Evolutionary conservation across 257 asterid genomes (phyloP).

Genomic region (Solanum lycopersicoides): DNA sequence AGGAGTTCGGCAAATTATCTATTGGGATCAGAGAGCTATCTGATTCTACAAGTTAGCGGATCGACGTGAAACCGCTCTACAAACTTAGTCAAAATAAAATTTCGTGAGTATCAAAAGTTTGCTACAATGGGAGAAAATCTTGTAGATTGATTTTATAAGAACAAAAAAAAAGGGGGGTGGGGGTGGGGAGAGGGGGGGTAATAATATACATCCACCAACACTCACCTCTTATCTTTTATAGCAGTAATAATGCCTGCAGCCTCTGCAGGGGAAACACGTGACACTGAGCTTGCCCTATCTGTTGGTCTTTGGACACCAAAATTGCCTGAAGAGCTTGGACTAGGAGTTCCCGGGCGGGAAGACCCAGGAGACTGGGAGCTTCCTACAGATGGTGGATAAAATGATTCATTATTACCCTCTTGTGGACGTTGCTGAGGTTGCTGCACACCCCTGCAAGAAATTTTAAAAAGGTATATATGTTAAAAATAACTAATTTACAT

Average conservation of each 20-base stretch:
- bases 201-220: background rate
- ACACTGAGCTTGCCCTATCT: slow-evolving; percentile 46
- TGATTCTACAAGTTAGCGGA: background rate
- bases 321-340: slow-evolving; percentile 43
- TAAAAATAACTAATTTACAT: background rate
- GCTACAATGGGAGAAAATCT: background rate
- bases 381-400: slow-evolving; percentile 63
- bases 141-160: background rate
- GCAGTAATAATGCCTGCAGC: slow-evolving; percentile 66
- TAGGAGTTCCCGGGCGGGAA: slow-evolving; percentile 74
- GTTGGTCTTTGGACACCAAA: slow-evolving; percentile 35
- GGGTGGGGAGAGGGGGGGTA: no score
- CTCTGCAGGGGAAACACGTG: slow-evolving; percentile 84
- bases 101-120: background rate
- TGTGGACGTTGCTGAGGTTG: slow-evolving; percentile 62
- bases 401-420: slow-evolving; percentile 55
- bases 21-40: background rate
- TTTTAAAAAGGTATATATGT: background rate
- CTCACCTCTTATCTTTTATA: slow-evolving; percentile 74
- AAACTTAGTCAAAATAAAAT: background rate
- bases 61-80: background rate
- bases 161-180: no score
- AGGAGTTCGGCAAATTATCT: background rate
- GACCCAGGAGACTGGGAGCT: slow-evolving; percentile 41
- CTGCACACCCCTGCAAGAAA: slow-evolving; percentile 49